Base-by-base conservation (phyloP, 441 rosid species). In the Biscutella laevigata region DNA sequence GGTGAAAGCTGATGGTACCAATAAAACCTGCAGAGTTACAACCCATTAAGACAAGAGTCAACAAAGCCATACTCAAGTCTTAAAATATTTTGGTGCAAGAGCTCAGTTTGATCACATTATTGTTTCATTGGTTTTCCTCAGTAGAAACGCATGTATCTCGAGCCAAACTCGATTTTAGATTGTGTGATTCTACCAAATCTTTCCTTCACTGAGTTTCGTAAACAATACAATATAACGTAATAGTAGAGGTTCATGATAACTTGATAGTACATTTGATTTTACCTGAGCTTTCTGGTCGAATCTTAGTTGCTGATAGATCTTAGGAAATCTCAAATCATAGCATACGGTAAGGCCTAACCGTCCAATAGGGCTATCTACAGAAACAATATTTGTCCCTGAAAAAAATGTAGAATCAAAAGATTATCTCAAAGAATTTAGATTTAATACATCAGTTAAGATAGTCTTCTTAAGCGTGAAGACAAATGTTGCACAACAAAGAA, bases 251-350 rank as follows among this genome's bases (percentile, higher is more conserved):
- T 12, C 14, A 24, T 1, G 5, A 33, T 25, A 13, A 22, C n/a
- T 35, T 17, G 20, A 11, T 7, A 30, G 8, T 13, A 45, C 60
- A 57, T 4, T 34, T 40, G 47, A 33, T 26, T 45, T 37, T 56
- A 82, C 96, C 84, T 85, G 91, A 53, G 94, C 84, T 45, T 73
- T 77, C 5, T 83, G 89, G 35, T 80, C 74, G 61, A 92, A 88
- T 48, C 98, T 74, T 24, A 92, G 78, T 75, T 82, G 82, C 75
- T 88, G 96, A 71, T 92, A 88, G 56, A 88, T 76, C 69, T 82
- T 94, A 1, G 96, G 95, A 62, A 92, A 92, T 72, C 98, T 88
- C 78, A 92, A 59, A 71, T 92, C 98, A 52, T 92, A 92, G 76
- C 98, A 92, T 33, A 86, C 92, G 8, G 98, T 76, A 58, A 86